Percentiles rank a stretch among this genome's conserved stretches.
Evolutionary conservation across 306 rosid species (phyloP).

Genomic region (Trichosanthes truncata): DNA sequence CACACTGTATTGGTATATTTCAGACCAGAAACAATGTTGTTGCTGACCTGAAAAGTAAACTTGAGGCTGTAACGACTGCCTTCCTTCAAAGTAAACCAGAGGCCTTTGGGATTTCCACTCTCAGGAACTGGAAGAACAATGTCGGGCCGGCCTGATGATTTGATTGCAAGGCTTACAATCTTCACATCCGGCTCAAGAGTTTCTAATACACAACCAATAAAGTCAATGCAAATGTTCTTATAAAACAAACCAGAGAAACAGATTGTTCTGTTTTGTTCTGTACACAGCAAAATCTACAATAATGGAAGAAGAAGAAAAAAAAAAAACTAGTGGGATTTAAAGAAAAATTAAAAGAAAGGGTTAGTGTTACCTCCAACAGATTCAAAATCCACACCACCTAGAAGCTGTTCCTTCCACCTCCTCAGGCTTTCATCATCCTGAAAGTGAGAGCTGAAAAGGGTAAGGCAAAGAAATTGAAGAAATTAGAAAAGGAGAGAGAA

Average conservation of each 20-base stretch:
- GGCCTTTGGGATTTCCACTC: conserved; percentile 64
- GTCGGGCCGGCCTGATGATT: conserved; percentile 56
- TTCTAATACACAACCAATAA: conserved; percentile 27
- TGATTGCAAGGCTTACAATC: conserved; percentile 77
- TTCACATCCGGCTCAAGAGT: conserved; percentile 76
- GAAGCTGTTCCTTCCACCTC: conserved; percentile 98
- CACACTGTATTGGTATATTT: conserved; percentile 84
- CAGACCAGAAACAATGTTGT: conserved; percentile 92
- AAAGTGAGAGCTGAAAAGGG: neutral
- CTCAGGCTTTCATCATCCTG: conserved; percentile 92
- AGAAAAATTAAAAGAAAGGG: neutral
- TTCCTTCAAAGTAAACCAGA: conserved; percentile 93
- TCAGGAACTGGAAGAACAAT: conserved; percentile 70
- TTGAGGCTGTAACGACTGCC: conserved; percentile 75
- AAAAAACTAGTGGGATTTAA: neutral
- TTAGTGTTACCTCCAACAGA: conserved; percentile 67
- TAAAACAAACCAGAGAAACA: conserved; percentile 4
- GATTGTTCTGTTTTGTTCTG: neutral
- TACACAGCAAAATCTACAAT: no score
- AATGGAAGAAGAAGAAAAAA: no score
- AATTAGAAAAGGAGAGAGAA: neutral
- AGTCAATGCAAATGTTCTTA: neutral
- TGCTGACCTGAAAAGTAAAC: conserved; percentile 68
- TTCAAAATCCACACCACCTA: conserved; percentile 76
- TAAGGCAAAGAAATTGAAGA: neutral